Conservation (phyloP, 164 flowering plant species). For the Vitis labrusca region DNA sequence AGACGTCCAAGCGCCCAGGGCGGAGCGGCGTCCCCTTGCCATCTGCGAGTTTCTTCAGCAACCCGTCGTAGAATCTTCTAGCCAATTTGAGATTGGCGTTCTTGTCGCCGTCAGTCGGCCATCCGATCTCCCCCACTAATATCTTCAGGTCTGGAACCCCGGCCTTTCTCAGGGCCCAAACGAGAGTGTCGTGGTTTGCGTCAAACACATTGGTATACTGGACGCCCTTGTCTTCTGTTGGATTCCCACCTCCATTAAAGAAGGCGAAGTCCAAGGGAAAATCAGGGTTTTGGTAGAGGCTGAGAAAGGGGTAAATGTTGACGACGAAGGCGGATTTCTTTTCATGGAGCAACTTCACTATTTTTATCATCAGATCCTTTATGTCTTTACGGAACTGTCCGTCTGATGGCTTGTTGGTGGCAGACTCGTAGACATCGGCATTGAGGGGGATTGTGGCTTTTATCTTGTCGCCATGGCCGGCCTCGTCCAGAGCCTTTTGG, state of each 20-base stretch:
- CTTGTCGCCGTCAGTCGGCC: constrained; percentile 57
- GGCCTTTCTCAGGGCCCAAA: constrained; percentile 37
- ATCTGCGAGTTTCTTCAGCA: constrained; percentile 34
- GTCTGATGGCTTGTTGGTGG: constrained; percentile 39
- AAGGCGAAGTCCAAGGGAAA: constrained; percentile 58
- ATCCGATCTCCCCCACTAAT: constrained; percentile 58
- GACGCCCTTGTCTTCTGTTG: constrained; percentile 23
- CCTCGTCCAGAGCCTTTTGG: constrained; percentile 51
- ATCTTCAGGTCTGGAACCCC: constrained; percentile 35
- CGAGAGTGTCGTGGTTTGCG: constrained; percentile 54
- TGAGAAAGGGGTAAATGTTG: constrained; percentile 63
- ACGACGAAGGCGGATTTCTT: constrained; percentile 46
- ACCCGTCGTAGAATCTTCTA: constrained; percentile 44
- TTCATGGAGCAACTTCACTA: constrained; percentile 31
- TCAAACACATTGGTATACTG: constrained; percentile 49
- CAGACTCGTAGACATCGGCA: constrained; percentile 55
- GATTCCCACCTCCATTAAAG: constrained; percentile 25
- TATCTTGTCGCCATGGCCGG: constrained; percentile 40
- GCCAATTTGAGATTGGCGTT: constrained; percentile 35
- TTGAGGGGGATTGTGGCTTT: constrained; percentile 49
- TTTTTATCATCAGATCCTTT: constrained; percentile 26
- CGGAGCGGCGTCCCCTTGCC: constrained; percentile 47
- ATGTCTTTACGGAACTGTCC: constrained; percentile 46
- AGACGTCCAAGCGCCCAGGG: constrained; percentile 35
- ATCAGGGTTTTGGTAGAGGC: constrained; percentile 37